Percentiles rank a stretch among this genome's conserved stretches.
These are phyloP conservation scores for Anastatica hierochuntica DNA, from an alignment of 345 rosid genomes.

Conservation along the genomic window DNA sequence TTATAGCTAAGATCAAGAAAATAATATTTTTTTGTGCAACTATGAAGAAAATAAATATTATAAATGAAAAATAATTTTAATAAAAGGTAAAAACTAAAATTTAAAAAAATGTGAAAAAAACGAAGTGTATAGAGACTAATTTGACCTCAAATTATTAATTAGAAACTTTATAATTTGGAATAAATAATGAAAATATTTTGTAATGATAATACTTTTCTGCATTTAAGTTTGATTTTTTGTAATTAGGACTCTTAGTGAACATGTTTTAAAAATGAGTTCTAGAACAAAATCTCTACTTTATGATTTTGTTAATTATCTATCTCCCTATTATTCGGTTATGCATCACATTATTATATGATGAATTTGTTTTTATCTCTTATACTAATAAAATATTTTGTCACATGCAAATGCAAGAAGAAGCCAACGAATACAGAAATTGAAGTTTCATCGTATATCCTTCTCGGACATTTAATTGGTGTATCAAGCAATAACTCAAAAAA, in stretches of 20 bases:
- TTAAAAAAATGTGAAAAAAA: neutral
- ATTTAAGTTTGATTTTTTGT: neutral
- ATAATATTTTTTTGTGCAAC: too few species aligned
- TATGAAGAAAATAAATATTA: too few species aligned
- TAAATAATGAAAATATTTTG: too few species aligned
- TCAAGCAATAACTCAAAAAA: slow-evolving; percentile 1
- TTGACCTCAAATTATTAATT: too few species aligned
- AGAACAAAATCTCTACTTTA: neutral
- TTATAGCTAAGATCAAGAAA: slow-evolving; percentile 29
- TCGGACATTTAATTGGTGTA: slow-evolving; percentile 12
- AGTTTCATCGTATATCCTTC: slow-evolving; percentile 10
- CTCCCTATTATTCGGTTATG: too few species aligned
- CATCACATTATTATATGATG: neutral
- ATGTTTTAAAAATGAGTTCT: too few species aligned
- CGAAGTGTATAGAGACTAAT: neutral
- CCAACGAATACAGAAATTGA: slow-evolving; percentile 1
- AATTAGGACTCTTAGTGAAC: neutral
- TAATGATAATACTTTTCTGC: neutral
- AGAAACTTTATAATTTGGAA: too few species aligned
- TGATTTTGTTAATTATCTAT: too few species aligned
- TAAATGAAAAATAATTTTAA: neutral
- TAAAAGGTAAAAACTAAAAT: neutral
- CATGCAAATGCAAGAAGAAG: slow-evolving; percentile 11
- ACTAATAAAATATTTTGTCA: slow-evolving; percentile 10
- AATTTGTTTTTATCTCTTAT: slow-evolving; percentile 9